Percentiles rank a stretch among this genome's conserved stretches.
Evolutionary conservation across 148 eudicot species (phyloP).

Genomic region (Spergularia bocconei): DNA sequence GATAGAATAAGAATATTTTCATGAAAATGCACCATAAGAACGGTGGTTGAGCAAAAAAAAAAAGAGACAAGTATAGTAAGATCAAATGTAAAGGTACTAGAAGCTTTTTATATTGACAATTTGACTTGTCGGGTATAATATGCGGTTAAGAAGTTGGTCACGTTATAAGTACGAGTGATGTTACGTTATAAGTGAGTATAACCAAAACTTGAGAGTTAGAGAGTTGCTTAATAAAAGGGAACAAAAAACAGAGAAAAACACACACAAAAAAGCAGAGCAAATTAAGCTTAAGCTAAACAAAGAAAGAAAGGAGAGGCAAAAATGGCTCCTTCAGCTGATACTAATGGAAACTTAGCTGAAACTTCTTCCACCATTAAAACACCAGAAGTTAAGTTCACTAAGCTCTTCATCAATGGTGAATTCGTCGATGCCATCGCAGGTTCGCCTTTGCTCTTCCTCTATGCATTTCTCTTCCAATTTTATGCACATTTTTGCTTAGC

Average conservation of each 20-base stretch:
- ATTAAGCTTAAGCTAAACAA: not conserved
- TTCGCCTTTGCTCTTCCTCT: not conserved
- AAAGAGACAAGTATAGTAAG: too few species aligned
- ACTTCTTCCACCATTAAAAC: slow-evolving; percentile 20
- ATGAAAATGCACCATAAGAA: too few species aligned
- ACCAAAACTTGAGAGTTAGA: not conserved
- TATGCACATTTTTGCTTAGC: too few species aligned
- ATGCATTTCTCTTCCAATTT: too few species aligned
- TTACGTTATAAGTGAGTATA: slow-evolving; percentile 18
- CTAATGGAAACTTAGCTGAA: slow-evolving; percentile 21
- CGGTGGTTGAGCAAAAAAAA: too few species aligned
- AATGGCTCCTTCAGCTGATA: slow-evolving; percentile 16
- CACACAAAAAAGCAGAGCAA: not conserved
- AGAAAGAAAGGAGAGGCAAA: not conserved
- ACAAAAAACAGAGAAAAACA: not conserved
- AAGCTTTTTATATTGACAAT: too few species aligned
- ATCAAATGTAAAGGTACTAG: too few species aligned
- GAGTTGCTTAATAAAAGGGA: not conserved
- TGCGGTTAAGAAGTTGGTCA: slow-evolving; percentile 20
- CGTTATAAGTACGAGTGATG: slow-evolving; percentile 17
- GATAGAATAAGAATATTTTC: too few species aligned
- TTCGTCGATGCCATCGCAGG: slow-evolving; percentile 81
- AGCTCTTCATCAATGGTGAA: slow-evolving; percentile 85
- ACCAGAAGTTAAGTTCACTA: slow-evolving; percentile 71
- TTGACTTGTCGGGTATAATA: not conserved